Evolutionary conservation across 2,329 filamentous ascomycete genomes (phyloP), one percentile per base, ranked within the genome.

Genomic region (Talaromyces sp.): DNA sequence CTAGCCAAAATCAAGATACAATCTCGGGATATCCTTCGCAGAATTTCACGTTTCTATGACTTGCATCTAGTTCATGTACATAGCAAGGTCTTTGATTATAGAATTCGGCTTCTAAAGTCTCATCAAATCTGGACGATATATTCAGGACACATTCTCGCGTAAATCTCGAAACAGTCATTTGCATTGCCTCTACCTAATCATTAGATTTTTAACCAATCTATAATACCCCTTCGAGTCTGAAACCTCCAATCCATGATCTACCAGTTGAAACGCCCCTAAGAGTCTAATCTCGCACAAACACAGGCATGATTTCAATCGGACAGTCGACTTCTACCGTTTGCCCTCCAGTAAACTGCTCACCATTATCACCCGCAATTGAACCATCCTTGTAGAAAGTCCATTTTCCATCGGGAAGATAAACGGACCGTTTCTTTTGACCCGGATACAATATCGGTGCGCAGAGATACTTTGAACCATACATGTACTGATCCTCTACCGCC

Each of bases 401-500:
- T n/a, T 69, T 75, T 5, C 81, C 81, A 8, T 65, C 68, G 0
- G 87, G 86, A 27, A 89, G 73, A 71, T 89, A 89, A 0, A 85
- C 82, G 5, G 73, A 76, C 5, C 78, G 77, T 38, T 72, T 79
- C 13, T 73, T 77, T 69, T 82, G 74, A 0, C 82, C 82, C 0
- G 84, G 72, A n/a, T 79, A 71, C 64, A 89, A 70, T 0, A 90
- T 80, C 0, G 88, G 87, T 13, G 80, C 83, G 7, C 84, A 81
- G 15, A 90, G 76, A 70, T 89, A 89, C 71, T 82, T 84, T 17
- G 76, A 71, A 0, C 88, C 88, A 70, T 84, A 90, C 82, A 90
- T 85, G 71, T 89, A 90, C 77, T 89, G 83, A 36, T 82, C 82
- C 61, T 86, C 84, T 2, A 88, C 72, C 4, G 82, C 79, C 88